Evolutionary conservation across 2,329 filamentous ascomycete genomes (phyloP), one percentile per base, ranked within the genome.

Genomic region (Epichloe gansuensis): DNA sequence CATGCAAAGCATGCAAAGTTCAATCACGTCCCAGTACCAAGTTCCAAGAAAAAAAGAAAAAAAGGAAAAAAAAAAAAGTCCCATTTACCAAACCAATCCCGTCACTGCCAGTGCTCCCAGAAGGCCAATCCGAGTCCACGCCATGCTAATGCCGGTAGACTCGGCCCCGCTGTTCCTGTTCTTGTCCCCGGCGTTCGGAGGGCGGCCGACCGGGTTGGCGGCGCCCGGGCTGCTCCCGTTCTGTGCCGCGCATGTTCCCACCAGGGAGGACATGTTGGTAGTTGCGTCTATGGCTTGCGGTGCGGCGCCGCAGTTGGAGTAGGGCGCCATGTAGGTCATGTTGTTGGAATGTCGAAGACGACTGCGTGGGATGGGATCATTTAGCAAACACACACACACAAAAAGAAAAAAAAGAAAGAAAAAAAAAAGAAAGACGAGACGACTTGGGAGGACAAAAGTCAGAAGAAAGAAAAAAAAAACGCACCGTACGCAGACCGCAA

Each of bases 341-440:
- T 75, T 64, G 53, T 68, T 68, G 43, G 74, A 71, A 76, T 70
- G 56, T 79, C 76, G 50, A 78, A 77, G 50, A 78, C 74, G 48
- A 69, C 74, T 72, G 40, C 4, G 11, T 27, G 5, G 15, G 3
- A 7, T 2, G 11, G 38, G 35, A 31, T 4, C 9, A 31, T 31
- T 49, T 40, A 21, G 27, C 21, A 6, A 47, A 31, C 2, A 21
- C 17, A 21, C 17, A 21, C 17, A 21, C 17, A 21, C 17, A 21
- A 21, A 21, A 21, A 31, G 4, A 9, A 27, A 2, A 27, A 2
- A 2, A 2, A 5, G 2, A 0, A 27, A 27, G 0, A 9, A 9
- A 31, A 31, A 11, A 11, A 3, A 11, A 11, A 0, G 4, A 31
- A 31, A 31, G 31, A 1, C 8, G 8, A 31, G 3, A 11, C 17